Evolutionary conservation across 192 early-diverging fungal species (phyloP), one percentile per base, ranked within the genome.

Genomic region (Physocladia obscura): DNA sequence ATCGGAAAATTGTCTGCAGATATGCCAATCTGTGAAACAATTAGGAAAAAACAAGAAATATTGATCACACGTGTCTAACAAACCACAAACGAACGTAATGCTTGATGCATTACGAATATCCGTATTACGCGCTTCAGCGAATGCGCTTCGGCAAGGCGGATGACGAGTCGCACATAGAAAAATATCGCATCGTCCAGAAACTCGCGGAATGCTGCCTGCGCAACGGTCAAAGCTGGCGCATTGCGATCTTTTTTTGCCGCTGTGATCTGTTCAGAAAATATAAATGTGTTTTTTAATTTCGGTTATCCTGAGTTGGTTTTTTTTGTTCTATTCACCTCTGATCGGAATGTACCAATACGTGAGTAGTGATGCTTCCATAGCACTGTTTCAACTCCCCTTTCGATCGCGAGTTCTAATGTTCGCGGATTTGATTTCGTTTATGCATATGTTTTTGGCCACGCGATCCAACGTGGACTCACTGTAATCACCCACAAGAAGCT

Each of bases 131-230:
- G 37, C 21, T 2, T 15, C 21, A 65, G 63, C 2, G n/a, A 19
- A 30, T 65, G 49, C 13, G 6, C 63, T 17, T n/a, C 21, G 6
- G 63, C 47, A 13, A 65, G 49, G 8, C 49, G 63, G 4, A 65
- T 5, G 5, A 51, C 26, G 8, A 65, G 49, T 21, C 24, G 44
- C 47, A 32, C 44, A 49, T 65, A 65, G 19, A 65, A 52, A 6
- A 65, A 21, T 6, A 65, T 50, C 13, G 49, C 63, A 27, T 65
- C 63, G 49, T 65, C 63, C 0, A 65, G 63, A 26, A 65, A 65
- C 1, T 44, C 63, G 13, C 63, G 47, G 32, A 65, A 65, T 49
- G 32, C 17, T 1, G 49, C 44, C 26, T 11, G n/a, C 1, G 63
- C 5, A 6, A 49, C 19, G 5, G 44, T 26, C 21, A 65, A 34